These are phyloP conservation scores for Phragmites australis DNA, from an alignment of 176 grass and related monocot genomes.

Conservation along the genomic window DNA sequence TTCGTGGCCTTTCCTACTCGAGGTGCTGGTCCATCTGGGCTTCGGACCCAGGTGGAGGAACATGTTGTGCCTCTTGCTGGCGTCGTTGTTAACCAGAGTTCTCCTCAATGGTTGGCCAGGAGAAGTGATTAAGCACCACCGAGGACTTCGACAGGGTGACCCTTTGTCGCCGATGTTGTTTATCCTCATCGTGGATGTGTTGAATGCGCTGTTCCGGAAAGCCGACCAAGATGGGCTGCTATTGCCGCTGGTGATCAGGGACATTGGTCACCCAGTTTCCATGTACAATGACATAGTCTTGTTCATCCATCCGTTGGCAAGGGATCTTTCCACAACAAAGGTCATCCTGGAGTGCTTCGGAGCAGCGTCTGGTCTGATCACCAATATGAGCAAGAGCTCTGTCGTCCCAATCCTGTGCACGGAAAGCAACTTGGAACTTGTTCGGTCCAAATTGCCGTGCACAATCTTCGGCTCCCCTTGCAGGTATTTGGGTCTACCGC, in stretches of 20 bases:
- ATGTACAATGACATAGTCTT: not conserved
- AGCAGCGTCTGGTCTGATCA: not conserved
- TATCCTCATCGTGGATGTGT: not conserved
- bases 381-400: not conserved
- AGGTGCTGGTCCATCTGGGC: not conserved
- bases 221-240: fast-evolving
- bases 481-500: too few relatives aligned
- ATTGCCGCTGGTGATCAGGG: too few relatives aligned
- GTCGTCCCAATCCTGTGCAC: not conserved
- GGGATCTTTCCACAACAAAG: fast-evolving
- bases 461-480: too few relatives aligned
- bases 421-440: fast-evolving
- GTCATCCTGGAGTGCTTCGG: not conserved
- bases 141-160: not conserved
- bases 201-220: not conserved
- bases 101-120: not conserved
- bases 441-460: too few relatives aligned
- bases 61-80: not conserved
- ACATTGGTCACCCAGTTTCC: not conserved
- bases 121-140: not conserved
- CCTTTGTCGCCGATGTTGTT: not conserved
- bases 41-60: not conserved
- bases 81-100: not conserved
- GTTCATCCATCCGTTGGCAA: not conserved
- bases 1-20: not conserved